Conservation (phyloP, 306 rosid genomes). For the Trichosanthes truncata region DNA sequence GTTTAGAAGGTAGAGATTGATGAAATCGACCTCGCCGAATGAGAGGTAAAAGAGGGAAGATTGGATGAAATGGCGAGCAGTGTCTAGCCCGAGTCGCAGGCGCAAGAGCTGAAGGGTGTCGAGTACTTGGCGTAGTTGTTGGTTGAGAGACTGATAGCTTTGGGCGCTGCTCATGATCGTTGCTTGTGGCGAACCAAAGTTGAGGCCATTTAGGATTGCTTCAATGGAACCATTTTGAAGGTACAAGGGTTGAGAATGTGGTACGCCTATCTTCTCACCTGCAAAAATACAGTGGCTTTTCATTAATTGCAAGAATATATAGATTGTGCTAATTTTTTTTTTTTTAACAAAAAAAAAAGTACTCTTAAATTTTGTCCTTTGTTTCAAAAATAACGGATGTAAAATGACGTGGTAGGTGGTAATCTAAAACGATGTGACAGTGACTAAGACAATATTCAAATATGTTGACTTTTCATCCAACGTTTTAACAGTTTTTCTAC, state of each 20-base stretch:
- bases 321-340: too few species aligned
- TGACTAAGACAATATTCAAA: too few species aligned
- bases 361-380: too few species aligned
- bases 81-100: constrained; percentile 32
- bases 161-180: constrained; percentile 50
- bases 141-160: constrained; percentile 74
- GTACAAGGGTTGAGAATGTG: constrained; percentile 40
- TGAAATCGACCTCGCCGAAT: constrained; percentile 72
- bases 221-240: constrained; percentile 54
- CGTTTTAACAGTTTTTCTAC: too few species aligned
- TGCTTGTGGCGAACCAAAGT: constrained; percentile 79
- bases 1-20: constrained; percentile 35
- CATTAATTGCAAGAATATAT: too few species aligned
- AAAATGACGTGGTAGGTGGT: too few species aligned
- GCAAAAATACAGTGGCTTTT: not conserved
- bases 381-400: too few species aligned
- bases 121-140: constrained; percentile 68
- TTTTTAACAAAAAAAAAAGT: too few species aligned
- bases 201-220: constrained; percentile 48
- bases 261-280: constrained; percentile 68
- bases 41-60: constrained; percentile 67
- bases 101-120: constrained; percentile 62
- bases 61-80: constrained; percentile 36
- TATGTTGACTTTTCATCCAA: too few species aligned
- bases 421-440: too few species aligned